Percentiles rank a stretch among this genome's conserved stretches.
phyloP scores from a whole-genome alignment of 1,139 yeast genomes.

The Dujonia santamariae region DNA sequence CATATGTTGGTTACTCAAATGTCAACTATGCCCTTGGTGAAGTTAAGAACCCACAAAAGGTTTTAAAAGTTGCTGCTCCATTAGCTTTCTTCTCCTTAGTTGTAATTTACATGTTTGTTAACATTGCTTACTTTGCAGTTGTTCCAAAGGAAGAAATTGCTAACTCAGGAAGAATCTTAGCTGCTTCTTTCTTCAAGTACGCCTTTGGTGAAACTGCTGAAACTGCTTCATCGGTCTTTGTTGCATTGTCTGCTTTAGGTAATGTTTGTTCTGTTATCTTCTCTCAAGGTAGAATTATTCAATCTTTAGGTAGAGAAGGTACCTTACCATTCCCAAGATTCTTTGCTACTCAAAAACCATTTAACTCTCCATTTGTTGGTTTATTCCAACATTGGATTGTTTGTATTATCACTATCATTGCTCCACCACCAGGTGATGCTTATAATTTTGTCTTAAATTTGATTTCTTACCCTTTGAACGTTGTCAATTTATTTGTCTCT shows the following conservation, averaged over 20 bases:
- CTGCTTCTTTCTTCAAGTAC: constrained; percentile 43
- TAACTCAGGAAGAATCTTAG: constrained; percentile 42
- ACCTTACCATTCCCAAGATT: constrained; percentile 44
- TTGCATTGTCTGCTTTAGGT: constrained; percentile 49
- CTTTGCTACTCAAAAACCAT: constrained; percentile 43
- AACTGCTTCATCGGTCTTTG: constrained; percentile 47
- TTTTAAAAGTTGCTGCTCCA: constrained; percentile 45
- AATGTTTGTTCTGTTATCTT: constrained; percentile 48
- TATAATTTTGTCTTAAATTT: constrained; percentile 47
- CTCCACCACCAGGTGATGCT: constrained; percentile 52
- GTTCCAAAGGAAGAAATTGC: constrained; percentile 46
- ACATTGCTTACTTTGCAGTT: constrained; percentile 56
- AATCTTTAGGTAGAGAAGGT: constrained; percentile 50
- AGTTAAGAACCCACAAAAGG: constrained; percentile 52
- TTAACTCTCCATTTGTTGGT: constrained; percentile 50
- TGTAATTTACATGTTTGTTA: constrained; percentile 64
- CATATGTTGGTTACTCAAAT: constrained; percentile 71
- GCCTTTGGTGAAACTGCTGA: constrained; percentile 47
- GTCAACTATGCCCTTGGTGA: constrained; percentile 84
- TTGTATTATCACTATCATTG: constrained; percentile 44
- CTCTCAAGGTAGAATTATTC: constrained; percentile 49
- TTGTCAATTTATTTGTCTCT: constrained; percentile 46
- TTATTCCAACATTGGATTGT: constrained; percentile 58
- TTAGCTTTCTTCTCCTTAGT: constrained; percentile 57
- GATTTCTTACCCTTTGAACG: constrained; percentile 50